phyloP scores from a whole-genome alignment of 805 yeast genomes.

The Nematodospora valgi region DNA sequence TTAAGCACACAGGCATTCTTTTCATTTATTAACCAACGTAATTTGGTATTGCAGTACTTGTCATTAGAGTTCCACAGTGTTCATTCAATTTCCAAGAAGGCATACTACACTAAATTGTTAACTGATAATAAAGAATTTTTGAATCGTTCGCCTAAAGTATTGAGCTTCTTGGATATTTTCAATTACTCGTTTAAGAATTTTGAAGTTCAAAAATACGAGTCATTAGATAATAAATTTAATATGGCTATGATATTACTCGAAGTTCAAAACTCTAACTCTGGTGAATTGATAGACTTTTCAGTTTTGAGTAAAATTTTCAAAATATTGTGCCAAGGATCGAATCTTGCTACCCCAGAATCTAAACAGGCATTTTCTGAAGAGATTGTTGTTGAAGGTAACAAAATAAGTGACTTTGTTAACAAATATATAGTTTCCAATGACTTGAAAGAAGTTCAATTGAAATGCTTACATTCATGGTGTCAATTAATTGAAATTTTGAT shows the following conservation, averaged over 20 bases:
- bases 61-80: conserved; percentile 70
- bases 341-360: conserved; percentile 16
- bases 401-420: conserved; percentile 36
- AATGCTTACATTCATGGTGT: conserved; percentile 78
- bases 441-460: conserved; percentile 51
- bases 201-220: conserved; percentile 36
- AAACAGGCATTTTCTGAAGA: conserved; percentile 22
- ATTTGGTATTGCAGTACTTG: conserved; percentile 58
- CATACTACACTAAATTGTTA: conserved; percentile 50
- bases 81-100: conserved; percentile 49
- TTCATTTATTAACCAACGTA: conserved; percentile 60
- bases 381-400: conserved; percentile 21
- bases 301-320: conserved; percentile 24
- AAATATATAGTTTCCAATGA: conserved; percentile 46
- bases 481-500: conserved; percentile 72
- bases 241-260: conserved; percentile 36
- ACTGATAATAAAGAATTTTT: conserved; percentile 49
- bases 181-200: conserved; percentile 51
- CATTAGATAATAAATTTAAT: conserved; percentile 24
- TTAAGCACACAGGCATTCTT: conserved; percentile 50
- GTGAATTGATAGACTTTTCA: conserved; percentile 40
- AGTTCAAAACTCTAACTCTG: conserved; percentile 12
- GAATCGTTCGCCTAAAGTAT: conserved; percentile 61
- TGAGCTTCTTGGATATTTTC: conserved; percentile 68
- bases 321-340: conserved; percentile 19